A percentile compares a stretch with the other conserved stretches of the same genome.
Evolutionary conservation across 352 stramenopile genomes (phyloP).

Genomic region (Blastocystis sp.): DNA sequence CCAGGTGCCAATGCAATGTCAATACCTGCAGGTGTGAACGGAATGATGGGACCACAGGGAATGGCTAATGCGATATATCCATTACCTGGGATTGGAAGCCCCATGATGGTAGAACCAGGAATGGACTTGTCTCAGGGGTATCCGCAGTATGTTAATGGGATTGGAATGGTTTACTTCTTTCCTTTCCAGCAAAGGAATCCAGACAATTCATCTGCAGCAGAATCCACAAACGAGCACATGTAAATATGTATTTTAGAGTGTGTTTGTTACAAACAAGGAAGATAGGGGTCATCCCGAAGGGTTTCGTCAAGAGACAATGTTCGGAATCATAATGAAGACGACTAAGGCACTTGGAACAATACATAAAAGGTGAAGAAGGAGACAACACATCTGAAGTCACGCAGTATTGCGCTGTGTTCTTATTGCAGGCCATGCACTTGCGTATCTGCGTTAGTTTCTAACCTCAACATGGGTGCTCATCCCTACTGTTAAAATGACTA

Average conservation of each 20-base stretch:
- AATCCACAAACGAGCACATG: not conserved
- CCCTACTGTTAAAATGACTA: not conserved
- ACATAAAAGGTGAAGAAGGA: conserved; percentile 23
- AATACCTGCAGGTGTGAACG: too few species aligned
- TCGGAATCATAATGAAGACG: not conserved
- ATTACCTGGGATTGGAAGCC: too few species aligned
- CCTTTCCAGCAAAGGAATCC: not conserved
- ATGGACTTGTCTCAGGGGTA: not conserved
- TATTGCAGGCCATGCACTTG: not conserved
- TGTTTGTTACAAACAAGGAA: not conserved
- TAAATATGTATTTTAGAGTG: not conserved
- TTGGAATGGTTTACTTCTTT: not conserved
- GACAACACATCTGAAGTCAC: conserved; percentile 11
- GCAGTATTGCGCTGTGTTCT: not conserved
- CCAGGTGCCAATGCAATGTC: too few species aligned
- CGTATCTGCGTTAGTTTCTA: not conserved
- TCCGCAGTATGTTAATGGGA: not conserved
- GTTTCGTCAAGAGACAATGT: not conserved
- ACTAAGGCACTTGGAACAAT: not conserved
- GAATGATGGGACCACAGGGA: too few species aligned
- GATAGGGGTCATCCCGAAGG: not conserved
- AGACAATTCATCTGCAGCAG: not conserved
- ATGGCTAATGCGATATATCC: too few species aligned
- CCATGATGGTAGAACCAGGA: too few species aligned
- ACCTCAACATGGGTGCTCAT: not conserved